Evolutionary conservation across 2,329 filamentous ascomycete species (phyloP).

Genomic region (Truncatella angustata): DNA sequence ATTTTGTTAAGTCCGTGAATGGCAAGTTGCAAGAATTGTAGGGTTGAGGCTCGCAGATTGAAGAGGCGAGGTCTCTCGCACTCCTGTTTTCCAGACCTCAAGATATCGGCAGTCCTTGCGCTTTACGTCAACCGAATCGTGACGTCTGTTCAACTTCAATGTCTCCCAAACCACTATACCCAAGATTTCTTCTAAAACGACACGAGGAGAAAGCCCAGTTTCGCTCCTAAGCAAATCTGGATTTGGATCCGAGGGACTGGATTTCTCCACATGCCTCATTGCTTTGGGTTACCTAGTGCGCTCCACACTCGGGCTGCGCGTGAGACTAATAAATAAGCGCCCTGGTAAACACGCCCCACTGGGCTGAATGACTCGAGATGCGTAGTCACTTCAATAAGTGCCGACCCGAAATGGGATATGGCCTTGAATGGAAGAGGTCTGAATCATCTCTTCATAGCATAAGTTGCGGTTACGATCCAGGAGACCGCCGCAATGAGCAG

Average conservation of each 20-base stretch:
- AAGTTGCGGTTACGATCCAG: no score
- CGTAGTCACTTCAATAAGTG: background rate
- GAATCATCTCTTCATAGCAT: no score
- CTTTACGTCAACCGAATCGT: background rate
- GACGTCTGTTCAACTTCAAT: background rate
- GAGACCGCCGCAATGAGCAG: no score
- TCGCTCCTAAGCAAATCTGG: background rate
- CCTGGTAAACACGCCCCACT: background rate
- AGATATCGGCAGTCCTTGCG: background rate
- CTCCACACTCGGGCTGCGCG: slow-evolving; percentile 1
- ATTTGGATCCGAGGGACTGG: background rate
- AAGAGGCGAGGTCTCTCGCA: background rate
- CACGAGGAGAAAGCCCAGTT: background rate
- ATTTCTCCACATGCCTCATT: slow-evolving; percentile 1
- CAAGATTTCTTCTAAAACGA: background rate
- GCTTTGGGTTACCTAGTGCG: background rate
- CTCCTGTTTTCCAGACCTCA: slow-evolving; percentile 1
- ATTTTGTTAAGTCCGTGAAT: no score
- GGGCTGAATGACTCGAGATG: background rate
- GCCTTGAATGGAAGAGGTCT: no score
- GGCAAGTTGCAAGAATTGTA: background rate
- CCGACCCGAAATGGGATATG: no score
- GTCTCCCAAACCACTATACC: background rate
- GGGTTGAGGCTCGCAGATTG: background rate
- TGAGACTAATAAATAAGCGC: slow-evolving; percentile 2